Conservation (phyloP, 495 filamentous ascomycete species). For the Neurospora sp. region DNA sequence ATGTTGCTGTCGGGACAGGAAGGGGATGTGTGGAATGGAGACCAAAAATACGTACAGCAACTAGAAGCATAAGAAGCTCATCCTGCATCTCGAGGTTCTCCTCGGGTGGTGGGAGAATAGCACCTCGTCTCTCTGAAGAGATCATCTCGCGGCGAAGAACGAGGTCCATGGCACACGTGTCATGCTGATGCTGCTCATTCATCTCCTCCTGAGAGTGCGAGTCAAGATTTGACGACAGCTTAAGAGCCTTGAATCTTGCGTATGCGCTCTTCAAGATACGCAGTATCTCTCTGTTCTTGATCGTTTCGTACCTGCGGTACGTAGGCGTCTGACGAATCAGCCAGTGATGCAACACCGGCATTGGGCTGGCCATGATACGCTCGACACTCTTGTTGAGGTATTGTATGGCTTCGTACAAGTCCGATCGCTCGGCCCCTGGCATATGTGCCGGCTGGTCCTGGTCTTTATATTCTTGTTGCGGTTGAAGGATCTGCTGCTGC, state of each 20-base stretch:
- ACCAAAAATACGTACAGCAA: not conserved
- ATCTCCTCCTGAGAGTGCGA: slow-evolving; percentile 2
- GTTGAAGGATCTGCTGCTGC: no score
- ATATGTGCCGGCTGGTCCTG: no score
- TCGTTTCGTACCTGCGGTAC: slow-evolving; percentile 13
- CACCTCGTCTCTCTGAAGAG: slow-evolving; percentile 16
- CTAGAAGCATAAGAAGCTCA: slow-evolving; percentile 15
- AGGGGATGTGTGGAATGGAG: no score
- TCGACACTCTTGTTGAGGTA: no score
- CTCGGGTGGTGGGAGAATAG: slow-evolving; percentile 12
- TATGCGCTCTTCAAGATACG: slow-evolving; percentile 6
- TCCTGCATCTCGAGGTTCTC: slow-evolving; percentile 19
- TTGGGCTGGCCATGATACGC: no score
- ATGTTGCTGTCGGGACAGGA: no score
- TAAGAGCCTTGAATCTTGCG: slow-evolving; percentile 3
- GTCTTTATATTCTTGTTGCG: no score
- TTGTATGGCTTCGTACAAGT: no score
- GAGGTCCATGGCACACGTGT: slow-evolving; percentile 28
- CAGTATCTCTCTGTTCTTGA: slow-evolving; percentile 11
- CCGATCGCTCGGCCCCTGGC: no score
- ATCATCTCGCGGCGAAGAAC: slow-evolving; percentile 22
- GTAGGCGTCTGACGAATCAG: slow-evolving; percentile 4
- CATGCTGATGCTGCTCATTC: slow-evolving; percentile 7
- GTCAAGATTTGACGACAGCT: slow-evolving; percentile 12
- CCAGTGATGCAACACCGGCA: not conserved